Conservation (phyloP, 2,329 filamentous ascomycete species). For the Proliferodiscus dingleyae region DNA sequence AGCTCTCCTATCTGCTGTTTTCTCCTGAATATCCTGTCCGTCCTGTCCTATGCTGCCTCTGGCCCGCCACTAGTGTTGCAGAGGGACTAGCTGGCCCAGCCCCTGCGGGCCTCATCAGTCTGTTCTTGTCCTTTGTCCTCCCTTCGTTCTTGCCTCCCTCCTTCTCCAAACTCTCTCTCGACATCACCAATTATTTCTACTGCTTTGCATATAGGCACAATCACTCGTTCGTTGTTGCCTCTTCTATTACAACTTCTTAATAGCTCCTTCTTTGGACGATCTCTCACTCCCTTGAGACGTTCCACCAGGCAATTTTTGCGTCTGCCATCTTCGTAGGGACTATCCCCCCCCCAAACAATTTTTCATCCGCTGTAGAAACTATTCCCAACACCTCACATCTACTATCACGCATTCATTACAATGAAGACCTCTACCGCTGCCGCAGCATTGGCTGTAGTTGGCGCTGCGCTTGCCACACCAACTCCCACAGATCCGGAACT, state of each 20-base stretch:
- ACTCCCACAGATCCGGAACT: conserved; percentile 19
- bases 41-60: background rate
- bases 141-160: background rate
- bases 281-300: conserved; percentile 24
- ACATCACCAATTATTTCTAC: conserved; percentile 2
- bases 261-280: conserved; percentile 11
- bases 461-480: conserved; percentile 19
- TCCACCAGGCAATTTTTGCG: no score
- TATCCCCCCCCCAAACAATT: no score
- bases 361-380: no score
- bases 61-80: no score
- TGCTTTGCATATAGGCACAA: conserved; percentile 6
- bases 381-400: background rate
- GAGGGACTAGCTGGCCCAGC: no score
- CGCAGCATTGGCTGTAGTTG: conserved; percentile 26
- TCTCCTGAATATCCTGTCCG: no score
- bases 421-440: conserved; percentile 29
- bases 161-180: conserved; percentile 3
- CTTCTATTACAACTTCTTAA: conserved; percentile 5
- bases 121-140: background rate
- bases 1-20: no score
- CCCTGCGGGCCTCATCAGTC: background rate
- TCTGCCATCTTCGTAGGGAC: no score
- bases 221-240: conserved; percentile 22
- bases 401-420: conserved; percentile 5